Conservation (phyloP, 306 rosid species). For the Arachis stenosperma region DNA sequence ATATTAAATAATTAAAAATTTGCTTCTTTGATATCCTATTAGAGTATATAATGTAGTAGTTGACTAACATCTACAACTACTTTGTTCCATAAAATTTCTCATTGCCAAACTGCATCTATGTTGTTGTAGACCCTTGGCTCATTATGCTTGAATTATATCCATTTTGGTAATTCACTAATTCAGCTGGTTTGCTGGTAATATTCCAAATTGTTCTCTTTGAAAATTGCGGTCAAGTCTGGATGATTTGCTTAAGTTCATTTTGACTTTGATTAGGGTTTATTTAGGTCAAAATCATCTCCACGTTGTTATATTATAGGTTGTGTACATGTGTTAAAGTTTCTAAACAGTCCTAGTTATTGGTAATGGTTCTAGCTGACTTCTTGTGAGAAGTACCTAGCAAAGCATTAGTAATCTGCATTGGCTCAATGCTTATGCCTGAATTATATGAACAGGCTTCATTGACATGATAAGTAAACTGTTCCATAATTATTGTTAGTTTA, state of each 20-base stretch:
- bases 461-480: conserved; percentile 14
- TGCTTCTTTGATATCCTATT: conserved; percentile 31
- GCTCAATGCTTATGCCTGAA: conserved; percentile 18
- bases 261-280: conserved; percentile 19
- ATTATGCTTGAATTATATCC: conserved; percentile 24
- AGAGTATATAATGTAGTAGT: background rate
- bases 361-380: conserved; percentile 35
- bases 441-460: conserved; percentile 20
- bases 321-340: conserved; percentile 13
- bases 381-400: conserved; percentile 29
- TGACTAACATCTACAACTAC: background rate
- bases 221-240: conserved; percentile 22
- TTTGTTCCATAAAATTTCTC: background rate
- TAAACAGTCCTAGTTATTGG: conserved; percentile 21
- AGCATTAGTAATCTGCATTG: conserved; percentile 19
- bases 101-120: conserved; percentile 7
- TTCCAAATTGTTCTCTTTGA: conserved; percentile 16
- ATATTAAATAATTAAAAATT: background rate
- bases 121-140: conserved; percentile 23
- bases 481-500: background rate
- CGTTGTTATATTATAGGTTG: conserved; percentile 16
- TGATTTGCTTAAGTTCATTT: conserved; percentile 18
- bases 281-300: conserved; percentile 20
- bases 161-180: conserved; percentile 31
- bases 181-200: conserved; percentile 14